Evolutionary conservation across 2,329 filamentous ascomycete species (phyloP).

Genomic region (Falciphora oryzae): DNA sequence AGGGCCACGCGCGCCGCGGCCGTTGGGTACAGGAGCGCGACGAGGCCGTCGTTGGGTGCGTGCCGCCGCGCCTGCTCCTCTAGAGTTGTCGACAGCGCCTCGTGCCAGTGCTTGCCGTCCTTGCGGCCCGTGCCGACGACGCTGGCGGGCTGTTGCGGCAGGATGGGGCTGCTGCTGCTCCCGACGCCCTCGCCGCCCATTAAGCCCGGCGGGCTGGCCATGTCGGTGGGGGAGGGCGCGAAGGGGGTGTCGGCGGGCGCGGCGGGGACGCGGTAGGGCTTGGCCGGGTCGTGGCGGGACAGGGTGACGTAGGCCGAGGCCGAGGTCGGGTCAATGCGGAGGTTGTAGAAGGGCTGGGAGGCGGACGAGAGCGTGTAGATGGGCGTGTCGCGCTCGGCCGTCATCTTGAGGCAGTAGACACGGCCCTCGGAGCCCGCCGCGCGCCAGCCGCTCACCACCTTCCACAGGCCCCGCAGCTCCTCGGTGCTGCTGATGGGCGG

Average conservation of each 20-base stretch:
- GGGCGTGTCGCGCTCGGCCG: slow-evolving; percentile 52
- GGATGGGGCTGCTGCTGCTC: slow-evolving; percentile 22
- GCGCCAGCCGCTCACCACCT: slow-evolving; percentile 64
- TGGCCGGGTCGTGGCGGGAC: slow-evolving; percentile 54
- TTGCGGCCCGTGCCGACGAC: slow-evolving; percentile 35
- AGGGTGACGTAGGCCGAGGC: slow-evolving; percentile 56
- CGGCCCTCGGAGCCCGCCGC: slow-evolving; percentile 54
- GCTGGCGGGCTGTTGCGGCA: slow-evolving; percentile 30
- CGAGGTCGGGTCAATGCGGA: slow-evolving; percentile 59
- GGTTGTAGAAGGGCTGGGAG: slow-evolving; percentile 60
- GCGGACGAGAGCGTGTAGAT: slow-evolving; percentile 60
- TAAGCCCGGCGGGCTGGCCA: slow-evolving; percentile 4
- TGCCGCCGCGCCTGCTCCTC: slow-evolving; percentile 49
- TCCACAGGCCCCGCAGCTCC: slow-evolving; percentile 61
- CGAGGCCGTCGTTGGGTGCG: slow-evolving; percentile 54
- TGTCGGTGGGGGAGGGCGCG: slow-evolving; percentile 5
- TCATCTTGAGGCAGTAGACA: slow-evolving; percentile 53
- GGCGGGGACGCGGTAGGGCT: slow-evolving; percentile 43
- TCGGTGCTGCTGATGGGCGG: slow-evolving; percentile 51
- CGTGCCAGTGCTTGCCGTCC: slow-evolving; percentile 47
- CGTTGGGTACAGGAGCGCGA: slow-evolving; percentile 63
- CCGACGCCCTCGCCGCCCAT: slow-evolving; percentile 22
- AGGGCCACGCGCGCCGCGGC: slow-evolving; percentile 59
- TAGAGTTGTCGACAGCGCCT: slow-evolving; percentile 52
- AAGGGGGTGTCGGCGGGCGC: slow-evolving; percentile 22